phyloP scores from a whole-genome alignment of 2,329 filamentous ascomycete genomes.

The Neofusicoccum sp. region DNA sequence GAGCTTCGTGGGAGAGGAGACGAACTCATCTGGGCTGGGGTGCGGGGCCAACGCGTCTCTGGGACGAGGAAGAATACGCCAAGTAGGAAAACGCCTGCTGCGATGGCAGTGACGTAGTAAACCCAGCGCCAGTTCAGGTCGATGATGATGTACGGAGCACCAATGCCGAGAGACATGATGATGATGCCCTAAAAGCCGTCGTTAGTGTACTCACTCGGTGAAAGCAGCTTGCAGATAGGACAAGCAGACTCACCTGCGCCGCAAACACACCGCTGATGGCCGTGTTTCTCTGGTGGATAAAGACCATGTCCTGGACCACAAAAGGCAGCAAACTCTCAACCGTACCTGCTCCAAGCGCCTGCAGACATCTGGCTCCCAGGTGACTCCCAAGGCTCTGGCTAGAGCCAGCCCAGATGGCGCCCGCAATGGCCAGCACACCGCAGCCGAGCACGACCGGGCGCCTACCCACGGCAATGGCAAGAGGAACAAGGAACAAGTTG shows the following conservation, averaged over 20 bases:
- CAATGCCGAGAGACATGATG: constrained; percentile 30
- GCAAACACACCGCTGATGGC: constrained; percentile 30
- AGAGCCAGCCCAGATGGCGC: constrained; percentile 29
- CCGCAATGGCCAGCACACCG: constrained; percentile 27
- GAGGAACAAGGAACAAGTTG: constrained; percentile 28
- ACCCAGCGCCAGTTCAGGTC: constrained; percentile 29
- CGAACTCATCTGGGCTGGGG: constrained; percentile 21
- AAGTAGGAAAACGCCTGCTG: constrained; percentile 26
- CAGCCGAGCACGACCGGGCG: constrained; percentile 26
- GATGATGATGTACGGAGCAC: constrained; percentile 28
- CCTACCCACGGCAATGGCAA: constrained; percentile 30
- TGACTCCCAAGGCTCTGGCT: constrained; percentile 27
- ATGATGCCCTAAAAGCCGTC: constrained; percentile 21
- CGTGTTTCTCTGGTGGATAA: constrained; percentile 30
- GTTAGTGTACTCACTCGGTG: not conserved
- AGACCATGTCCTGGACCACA: constrained; percentile 30
- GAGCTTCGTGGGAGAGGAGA: not conserved
- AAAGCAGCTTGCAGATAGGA: not conserved
- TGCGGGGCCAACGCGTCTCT: constrained; percentile 29
- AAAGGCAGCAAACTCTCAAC: constrained; percentile 32
- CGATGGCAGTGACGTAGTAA: constrained; percentile 28
- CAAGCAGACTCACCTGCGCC: constrained; percentile 22
- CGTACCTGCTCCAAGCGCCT: constrained; percentile 31
- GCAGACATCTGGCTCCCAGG: constrained; percentile 28
- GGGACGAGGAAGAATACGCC: constrained; percentile 28